Conservation (phyloP, 805 yeast species). For the Cyberlindnera americana region DNA sequence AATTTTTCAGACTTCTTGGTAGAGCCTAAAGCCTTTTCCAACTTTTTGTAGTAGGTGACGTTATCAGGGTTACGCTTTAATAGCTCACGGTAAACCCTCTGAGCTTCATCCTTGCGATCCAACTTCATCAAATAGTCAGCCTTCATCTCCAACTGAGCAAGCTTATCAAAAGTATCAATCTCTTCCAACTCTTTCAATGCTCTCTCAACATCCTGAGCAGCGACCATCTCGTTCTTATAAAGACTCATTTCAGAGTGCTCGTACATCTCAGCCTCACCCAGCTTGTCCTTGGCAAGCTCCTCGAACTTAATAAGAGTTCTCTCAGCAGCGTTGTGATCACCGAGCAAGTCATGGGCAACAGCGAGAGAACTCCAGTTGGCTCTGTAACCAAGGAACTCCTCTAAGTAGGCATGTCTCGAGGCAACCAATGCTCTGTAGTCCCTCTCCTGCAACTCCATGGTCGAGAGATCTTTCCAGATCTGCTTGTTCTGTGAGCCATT, state of each 20-base stretch:
- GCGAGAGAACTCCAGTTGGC: slow-evolving; percentile 91
- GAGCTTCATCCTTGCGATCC: slow-evolving; percentile 60
- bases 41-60: slow-evolving; percentile 53
- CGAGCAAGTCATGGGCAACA: slow-evolving; percentile 74
- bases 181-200: slow-evolving; percentile 59
- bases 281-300: slow-evolving; percentile 62
- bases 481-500: slow-evolving; percentile 76
- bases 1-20: slow-evolving; percentile 40
- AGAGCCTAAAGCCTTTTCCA: slow-evolving; percentile 65
- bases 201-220: slow-evolving; percentile 40
- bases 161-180: slow-evolving; percentile 52
- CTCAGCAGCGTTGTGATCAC: slow-evolving; percentile 65
- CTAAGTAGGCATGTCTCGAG: slow-evolving; percentile 66
- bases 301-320: slow-evolving; percentile 74
- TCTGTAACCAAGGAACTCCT: slow-evolving; percentile 73
- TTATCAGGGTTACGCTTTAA: slow-evolving; percentile 86
- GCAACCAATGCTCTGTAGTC: slow-evolving; percentile 60
- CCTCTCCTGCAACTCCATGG: slow-evolving; percentile 75
- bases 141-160: slow-evolving; percentile 58
- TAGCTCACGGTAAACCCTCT: slow-evolving; percentile 60
- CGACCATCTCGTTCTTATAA: slow-evolving; percentile 69
- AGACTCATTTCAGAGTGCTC: slow-evolving; percentile 81
- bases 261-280: slow-evolving; percentile 60
- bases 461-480: slow-evolving; percentile 76
- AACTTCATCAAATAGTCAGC: slow-evolving; percentile 62